Evolutionary conservation across 495 filamentous ascomycete species (phyloP).

Genomic region (Collariella sp.): DNA sequence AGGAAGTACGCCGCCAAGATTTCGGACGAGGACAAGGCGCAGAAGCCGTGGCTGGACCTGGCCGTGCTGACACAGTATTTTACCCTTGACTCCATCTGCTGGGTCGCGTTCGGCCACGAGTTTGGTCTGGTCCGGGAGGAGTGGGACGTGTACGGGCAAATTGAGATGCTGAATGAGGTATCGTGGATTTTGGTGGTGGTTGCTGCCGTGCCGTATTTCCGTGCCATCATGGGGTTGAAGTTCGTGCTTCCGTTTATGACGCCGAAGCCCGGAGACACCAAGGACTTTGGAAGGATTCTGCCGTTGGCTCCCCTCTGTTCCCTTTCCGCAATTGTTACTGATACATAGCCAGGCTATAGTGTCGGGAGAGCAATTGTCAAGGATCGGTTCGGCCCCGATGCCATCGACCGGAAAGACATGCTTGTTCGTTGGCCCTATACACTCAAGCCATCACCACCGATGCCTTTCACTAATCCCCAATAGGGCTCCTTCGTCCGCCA

Average conservation of each 20-base stretch:
- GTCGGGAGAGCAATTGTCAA: conserved; percentile 15
- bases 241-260: conserved; percentile 46
- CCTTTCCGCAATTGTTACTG: background rate
- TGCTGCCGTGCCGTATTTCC: conserved; percentile 25
- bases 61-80: conserved; percentile 37
- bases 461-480: background rate
- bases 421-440: conserved; percentile 33
- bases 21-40: conserved; percentile 10
- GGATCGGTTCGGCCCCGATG: conserved; percentile 27
- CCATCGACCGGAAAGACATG: conserved; percentile 30
- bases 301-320: no score
- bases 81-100: conserved; percentile 44
- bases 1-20: conserved; percentile 25
- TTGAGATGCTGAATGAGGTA: conserved; percentile 30
- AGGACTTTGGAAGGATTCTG: conserved; percentile 29
- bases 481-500: conserved; percentile 30
- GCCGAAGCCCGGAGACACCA: conserved; percentile 46
- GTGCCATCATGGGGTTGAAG: conserved; percentile 26
- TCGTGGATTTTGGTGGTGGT: conserved; percentile 21
- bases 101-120: conserved; percentile 44
- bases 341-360: no score
- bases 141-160: conserved; percentile 42
- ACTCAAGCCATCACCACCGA: conserved; percentile 20
- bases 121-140: conserved; percentile 43
- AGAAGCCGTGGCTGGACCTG: conserved; percentile 34